A percentile compares a stretch with the other conserved stretches of the same genome.
phyloP scores from a whole-genome alignment of 257 asterid species.

The Solanum paucissectum region DNA sequence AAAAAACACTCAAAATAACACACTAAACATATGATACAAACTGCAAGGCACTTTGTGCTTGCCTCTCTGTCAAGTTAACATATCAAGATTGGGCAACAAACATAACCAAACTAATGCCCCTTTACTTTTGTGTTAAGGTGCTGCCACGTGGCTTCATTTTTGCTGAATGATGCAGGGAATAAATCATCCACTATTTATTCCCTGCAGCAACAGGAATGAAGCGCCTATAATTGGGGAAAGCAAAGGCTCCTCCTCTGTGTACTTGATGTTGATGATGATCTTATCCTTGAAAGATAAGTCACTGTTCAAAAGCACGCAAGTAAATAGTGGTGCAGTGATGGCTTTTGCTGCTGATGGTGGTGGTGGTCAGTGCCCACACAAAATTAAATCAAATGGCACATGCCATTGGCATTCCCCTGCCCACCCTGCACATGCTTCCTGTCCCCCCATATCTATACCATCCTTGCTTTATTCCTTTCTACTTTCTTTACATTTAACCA shows the following conservation, averaged over 20 bases:
- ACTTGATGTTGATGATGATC: background rate
- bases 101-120: background rate
- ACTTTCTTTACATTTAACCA: background rate
- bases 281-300: background rate
- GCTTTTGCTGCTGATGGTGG: background rate
- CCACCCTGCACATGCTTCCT: conserved; percentile 34
- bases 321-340: background rate
- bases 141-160: background rate
- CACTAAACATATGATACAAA: background rate
- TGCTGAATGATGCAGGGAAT: background rate
- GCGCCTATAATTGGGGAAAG: background rate
- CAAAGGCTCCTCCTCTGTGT: background rate
- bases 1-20: background rate
- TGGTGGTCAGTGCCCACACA: conserved; percentile 8
- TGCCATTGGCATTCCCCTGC: conserved; percentile 14
- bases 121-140: background rate
- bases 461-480: background rate
- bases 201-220: background rate
- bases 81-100: background rate
- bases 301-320: conserved; percentile 12
- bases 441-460: conserved; percentile 13
- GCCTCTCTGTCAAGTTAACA: background rate
- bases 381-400: conserved; percentile 8
- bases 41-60: conserved; percentile 1
- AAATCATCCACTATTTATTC: background rate